Conservation (phyloP, 192 early-diverging fungal species). For the Lobosporangium transversale region DNA sequence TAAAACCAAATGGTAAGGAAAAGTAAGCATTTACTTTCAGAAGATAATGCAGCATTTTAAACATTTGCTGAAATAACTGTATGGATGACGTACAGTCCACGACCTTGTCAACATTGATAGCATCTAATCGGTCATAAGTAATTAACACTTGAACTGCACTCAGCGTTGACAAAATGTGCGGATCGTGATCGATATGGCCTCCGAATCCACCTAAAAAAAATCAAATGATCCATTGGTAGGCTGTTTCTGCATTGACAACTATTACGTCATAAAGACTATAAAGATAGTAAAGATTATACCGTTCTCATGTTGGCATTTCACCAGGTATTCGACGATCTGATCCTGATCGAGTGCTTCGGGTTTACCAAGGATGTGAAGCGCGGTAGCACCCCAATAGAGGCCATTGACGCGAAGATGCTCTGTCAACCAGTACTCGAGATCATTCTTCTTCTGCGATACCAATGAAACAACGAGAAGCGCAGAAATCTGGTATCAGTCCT, state of each 20-base stretch:
- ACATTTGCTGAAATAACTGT: too few species aligned
- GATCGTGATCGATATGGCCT: constrained; percentile 85
- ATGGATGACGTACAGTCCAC: constrained; percentile 70
- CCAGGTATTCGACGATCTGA: constrained; percentile 82
- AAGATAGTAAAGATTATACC: constrained; percentile 54
- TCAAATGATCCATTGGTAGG: not conserved
- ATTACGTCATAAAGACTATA: constrained; percentile 20
- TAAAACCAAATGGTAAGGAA: constrained; percentile 16
- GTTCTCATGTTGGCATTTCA: constrained; percentile 80
- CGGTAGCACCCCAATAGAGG: constrained; percentile 94
- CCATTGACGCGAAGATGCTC: constrained; percentile 93
- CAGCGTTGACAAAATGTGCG: constrained; percentile 91
- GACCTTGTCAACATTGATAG: constrained; percentile 71
- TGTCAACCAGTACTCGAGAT: constrained; percentile 92
- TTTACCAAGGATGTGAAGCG: constrained; percentile 76
- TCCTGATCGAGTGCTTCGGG: constrained; percentile 73
- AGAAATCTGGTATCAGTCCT: too few species aligned
- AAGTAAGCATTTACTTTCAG: too few species aligned
- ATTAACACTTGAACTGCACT: constrained; percentile 90
- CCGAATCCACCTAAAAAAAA: constrained; percentile 83
- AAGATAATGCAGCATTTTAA: too few species aligned
- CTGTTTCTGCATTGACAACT: not conserved
- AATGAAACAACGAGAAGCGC: not conserved
- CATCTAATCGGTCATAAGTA: constrained; percentile 83
- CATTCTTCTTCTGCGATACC: constrained; percentile 73